A percentile compares a stretch with the other conserved stretches of the same genome.
phyloP scores from a whole-genome alignment of 441 rosid species.

The Erodium trifolium region DNA sequence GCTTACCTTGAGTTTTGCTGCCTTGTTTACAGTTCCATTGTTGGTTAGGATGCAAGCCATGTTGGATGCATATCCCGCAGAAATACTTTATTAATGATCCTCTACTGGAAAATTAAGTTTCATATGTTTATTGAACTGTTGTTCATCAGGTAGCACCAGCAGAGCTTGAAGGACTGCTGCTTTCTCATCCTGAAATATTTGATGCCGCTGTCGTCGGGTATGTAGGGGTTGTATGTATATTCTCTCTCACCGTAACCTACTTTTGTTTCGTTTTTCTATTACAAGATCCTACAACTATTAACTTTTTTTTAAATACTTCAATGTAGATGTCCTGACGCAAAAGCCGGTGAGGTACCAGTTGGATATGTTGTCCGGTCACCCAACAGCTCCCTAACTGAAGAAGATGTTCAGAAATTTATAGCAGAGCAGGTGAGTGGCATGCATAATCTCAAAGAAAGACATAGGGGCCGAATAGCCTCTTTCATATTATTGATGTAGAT shows the following conservation, averaged over 20 bases:
- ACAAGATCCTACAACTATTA: background rate
- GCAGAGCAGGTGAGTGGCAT: conserved; percentile 50
- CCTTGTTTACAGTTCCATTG: background rate
- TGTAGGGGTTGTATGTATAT: conserved; percentile 24
- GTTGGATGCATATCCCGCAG: background rate
- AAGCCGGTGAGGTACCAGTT: conserved; percentile 86
- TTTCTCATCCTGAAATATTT: conserved; percentile 68
- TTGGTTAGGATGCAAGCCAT: background rate
- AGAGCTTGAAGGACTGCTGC: conserved; percentile 89
- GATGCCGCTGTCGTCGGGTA: conserved; percentile 88
- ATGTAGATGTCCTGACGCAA: conserved; percentile 69
- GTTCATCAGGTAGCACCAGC: conserved; percentile 79
- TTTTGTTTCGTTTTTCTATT: background rate
- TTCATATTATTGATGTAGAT: background rate
- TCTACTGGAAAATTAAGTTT: background rate
- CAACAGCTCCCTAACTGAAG: conserved; percentile 56
- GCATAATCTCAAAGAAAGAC: background rate
- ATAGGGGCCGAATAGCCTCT: background rate
- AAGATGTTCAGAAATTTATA: conserved; percentile 50
- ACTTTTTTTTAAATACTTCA: background rate
- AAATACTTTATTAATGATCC: background rate
- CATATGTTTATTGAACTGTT: conserved; percentile 1
- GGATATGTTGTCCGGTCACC: conserved; percentile 76
- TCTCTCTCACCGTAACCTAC: background rate
- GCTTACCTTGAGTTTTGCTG: background rate